Evolutionary conservation across 1,284 basidiomycete species (phyloP), one percentile per base, ranked within the genome.

Genomic region (Boletellus sp.): DNA sequence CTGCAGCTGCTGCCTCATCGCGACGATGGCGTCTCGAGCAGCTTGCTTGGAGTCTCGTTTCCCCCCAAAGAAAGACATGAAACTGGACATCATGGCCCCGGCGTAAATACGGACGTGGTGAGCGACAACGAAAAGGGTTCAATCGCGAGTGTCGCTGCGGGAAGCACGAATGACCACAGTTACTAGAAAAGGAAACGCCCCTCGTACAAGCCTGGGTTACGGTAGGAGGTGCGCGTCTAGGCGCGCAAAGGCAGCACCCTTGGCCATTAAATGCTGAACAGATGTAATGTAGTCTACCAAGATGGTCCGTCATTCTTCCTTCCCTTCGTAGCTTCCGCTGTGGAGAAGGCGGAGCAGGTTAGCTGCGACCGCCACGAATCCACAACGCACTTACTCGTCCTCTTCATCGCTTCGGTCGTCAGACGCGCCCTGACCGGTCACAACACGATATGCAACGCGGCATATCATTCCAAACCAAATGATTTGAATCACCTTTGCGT

Each of bases 401-500:
- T 94, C 93, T 49, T 89, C 88, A 53, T 95, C 93, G 60, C 89
- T 93, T 48, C 94, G 78, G 20, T 73, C 75, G 60, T 98, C 95
- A 37, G 91, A 84, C 1, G 94, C 94, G 2, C 82, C 85, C 34
- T 80, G 69, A 0, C 90, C 91, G 10, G 73, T 78, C 21, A 95
- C 61, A 1, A 95, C 94, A 21, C 82, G 75, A 62, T 80, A 91
- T 9, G 91, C 90, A 13, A 97, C 79, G 22, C 82, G 78, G 56
- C 83, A 79, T 50, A 94, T 92, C 82, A 88, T 85, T 57, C 74
- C 74, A 68, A 92, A 92, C 94, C 94, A 97, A 35, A 90, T 67
- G 14, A 83, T 70, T 63, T 94, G 84, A 27, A 97, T 64, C 25
- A 83, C 60, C 79, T 92, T 43, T 20, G 43, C 56, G 20, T 8